These are phyloP conservation scores for Avena atlantica DNA, from an alignment of 176 grass and related monocot genomes.

Conservation along the genomic window DNA sequence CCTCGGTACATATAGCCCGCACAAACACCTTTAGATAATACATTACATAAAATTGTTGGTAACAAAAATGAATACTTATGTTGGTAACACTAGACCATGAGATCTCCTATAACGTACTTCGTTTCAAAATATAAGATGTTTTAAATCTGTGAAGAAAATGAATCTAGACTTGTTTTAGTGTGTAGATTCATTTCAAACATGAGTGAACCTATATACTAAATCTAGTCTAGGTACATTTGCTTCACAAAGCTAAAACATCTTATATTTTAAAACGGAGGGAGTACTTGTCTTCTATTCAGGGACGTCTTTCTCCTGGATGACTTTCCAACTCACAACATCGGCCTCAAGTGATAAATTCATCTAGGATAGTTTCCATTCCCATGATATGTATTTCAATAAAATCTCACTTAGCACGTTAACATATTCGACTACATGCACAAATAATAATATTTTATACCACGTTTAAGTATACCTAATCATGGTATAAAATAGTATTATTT, in stretches of 20 bases:
- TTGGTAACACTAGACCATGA: neutral
- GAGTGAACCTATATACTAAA: no score
- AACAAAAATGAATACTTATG: neutral
- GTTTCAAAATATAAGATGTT: no score
- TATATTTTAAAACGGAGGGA: no score
- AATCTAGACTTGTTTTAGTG: no score
- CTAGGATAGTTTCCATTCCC: neutral
- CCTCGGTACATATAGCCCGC: neutral
- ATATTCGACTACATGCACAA: neutral
- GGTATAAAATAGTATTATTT: neutral
- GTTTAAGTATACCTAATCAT: neutral
- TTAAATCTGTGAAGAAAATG: no score
- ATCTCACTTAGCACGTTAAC: neutral
- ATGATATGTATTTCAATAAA: neutral
- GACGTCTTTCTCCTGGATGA: neutral
- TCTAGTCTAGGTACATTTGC: no score
- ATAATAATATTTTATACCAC: neutral
- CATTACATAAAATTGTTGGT: neutral
- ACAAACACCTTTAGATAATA: neutral
- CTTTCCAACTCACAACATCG: neutral
- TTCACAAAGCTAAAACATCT: no score
- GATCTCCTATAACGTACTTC: neutral
- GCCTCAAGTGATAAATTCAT: neutral
- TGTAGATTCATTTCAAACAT: no score
- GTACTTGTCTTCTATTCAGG: neutral